Base-by-base conservation (phyloP, 1,284 basidiomycete species). In the Crucibulum cyathiforme region DNA sequence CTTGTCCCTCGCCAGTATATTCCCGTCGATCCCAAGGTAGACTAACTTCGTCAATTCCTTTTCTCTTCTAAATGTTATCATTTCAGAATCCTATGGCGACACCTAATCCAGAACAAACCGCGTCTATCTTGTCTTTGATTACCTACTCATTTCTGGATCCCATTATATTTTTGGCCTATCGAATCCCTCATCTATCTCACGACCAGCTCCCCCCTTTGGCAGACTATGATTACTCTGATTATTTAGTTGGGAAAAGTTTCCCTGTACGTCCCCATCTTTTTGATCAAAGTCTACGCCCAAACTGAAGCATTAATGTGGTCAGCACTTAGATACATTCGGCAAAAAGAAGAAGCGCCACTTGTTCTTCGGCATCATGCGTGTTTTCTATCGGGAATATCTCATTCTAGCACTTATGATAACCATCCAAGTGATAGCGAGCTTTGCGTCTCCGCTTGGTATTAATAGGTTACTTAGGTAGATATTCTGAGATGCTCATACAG, bases 31-130 rank as follows among this genome's bases (percentile, higher is more conserved):
- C 73, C 77, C 19, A 68, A 81, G 69, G 85, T 84, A 53, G 53
- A 59, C 39, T 8, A 31, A 46, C 39, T 41, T 34, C 36, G 8
- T 35, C 24, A 19, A 46, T 37, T 55, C 31, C 12, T 43, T 17
- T 49, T 24, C 10, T 49, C 15, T 48, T 53, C 56, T 57, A 46
- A 58, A 58, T 36, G 17, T 34, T 38, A n/a, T 55, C 36, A 46
- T 36, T 54, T 57, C 53, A 85, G 82, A 71, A 82, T 50, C 81
- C 81, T 3, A 70, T 74, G 61, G 67, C 75, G 5, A 67, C 76
- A 24, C 80, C 82, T 7, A 88, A 86, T 71, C 86, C 87, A 3
- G 89, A 92, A 66, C 90, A 92, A 69, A 89, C 86, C 0, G 83
- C 88, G 0, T 85, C 88, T 0, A 74, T 85, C 51, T 65, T 88